Conservation (phyloP, 1,284 basidiomycete species). For the Cryptococcus jaspeensis region DNA sequence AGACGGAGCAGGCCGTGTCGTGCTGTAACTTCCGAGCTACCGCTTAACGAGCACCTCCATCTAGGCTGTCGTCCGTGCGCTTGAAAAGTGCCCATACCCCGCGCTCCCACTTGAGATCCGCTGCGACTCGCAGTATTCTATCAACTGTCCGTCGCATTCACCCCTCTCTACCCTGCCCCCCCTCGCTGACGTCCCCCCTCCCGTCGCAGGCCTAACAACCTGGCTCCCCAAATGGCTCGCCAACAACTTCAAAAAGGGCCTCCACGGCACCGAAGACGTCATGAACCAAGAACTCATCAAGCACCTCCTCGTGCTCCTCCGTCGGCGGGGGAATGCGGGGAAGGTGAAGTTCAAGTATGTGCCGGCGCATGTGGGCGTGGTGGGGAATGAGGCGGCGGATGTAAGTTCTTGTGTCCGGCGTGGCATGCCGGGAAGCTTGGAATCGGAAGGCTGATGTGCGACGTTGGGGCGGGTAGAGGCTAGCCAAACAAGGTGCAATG, state of each 20-base stretch:
- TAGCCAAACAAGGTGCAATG: constrained; percentile 42
- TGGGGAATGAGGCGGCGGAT: constrained; percentile 51
- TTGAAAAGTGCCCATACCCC: constrained; percentile 48
- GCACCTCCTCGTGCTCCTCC: constrained; percentile 47
- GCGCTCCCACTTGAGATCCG: constrained; percentile 50
- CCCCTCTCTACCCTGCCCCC: neutral
- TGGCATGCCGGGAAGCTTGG: too few relatives aligned
- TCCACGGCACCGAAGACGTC: constrained; percentile 20
- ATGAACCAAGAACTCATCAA: constrained; percentile 51
- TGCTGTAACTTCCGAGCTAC: too few relatives aligned
- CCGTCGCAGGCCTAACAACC: constrained; percentile 41
- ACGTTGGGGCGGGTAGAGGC: constrained; percentile 17
- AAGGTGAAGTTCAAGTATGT: constrained; percentile 48
- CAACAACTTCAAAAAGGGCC: constrained; percentile 34
- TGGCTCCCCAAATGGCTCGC: constrained; percentile 49
- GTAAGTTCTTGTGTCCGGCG: constrained; percentile 25
- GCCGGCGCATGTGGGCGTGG: constrained; percentile 41
- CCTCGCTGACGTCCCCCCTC: neutral
- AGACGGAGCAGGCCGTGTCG: too few relatives aligned
- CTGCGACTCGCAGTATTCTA: constrained; percentile 52
- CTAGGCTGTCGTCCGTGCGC: constrained; percentile 49
- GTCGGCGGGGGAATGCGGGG: constrained; percentile 20
- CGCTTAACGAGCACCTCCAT: too few relatives aligned
- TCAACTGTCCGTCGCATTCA: constrained; percentile 35
- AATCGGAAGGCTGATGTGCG: neutral